Conservation (phyloP, 805 yeast genomes). For the Grigorovia transvaalensis region DNA sequence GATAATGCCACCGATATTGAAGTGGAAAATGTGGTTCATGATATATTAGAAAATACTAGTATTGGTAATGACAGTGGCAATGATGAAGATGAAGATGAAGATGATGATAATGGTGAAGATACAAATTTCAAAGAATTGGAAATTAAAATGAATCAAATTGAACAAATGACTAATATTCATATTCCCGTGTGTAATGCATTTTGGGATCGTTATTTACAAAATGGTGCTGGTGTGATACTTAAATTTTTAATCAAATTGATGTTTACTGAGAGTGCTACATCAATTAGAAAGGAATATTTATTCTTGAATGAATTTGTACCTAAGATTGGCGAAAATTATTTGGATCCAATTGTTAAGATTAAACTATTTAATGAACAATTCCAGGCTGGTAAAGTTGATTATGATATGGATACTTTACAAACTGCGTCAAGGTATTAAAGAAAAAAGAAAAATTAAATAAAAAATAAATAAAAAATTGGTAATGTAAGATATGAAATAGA, state of each 20-base stretch:
- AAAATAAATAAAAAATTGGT: no score
- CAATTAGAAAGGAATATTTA: conserved; percentile 8
- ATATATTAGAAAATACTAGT: no score
- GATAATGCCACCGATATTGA: no score
- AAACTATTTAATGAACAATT: conserved; percentile 13
- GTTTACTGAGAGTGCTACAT: conserved; percentile 9
- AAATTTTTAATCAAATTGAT: conserved; percentile 8
- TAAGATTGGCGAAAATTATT: conserved; percentile 8
- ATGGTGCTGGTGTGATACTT: conserved; percentile 8
- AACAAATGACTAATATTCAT: conserved; percentile 12
- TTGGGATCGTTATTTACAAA: conserved; percentile 12
- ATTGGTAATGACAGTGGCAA: not conserved
- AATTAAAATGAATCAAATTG: conserved; percentile 7
- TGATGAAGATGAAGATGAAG: not conserved
- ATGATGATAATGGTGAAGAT: not conserved
- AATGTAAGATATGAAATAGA: not conserved
- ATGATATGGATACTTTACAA: conserved; percentile 13
- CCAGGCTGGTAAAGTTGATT: conserved; percentile 14
- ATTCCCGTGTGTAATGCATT: conserved; percentile 15
- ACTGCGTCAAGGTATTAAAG: conserved; percentile 10
- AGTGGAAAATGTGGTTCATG: no score
- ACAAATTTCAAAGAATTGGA: not conserved
- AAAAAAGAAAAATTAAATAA: no score
- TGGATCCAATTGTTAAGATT: conserved; percentile 11
- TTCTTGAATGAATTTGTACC: conserved; percentile 11